Percentiles rank a stretch among this genome's conserved stretches.
phyloP scores from a whole-genome alignment of 2,329 filamentous ascomycete species.

The Cordyceps cicadae region DNA sequence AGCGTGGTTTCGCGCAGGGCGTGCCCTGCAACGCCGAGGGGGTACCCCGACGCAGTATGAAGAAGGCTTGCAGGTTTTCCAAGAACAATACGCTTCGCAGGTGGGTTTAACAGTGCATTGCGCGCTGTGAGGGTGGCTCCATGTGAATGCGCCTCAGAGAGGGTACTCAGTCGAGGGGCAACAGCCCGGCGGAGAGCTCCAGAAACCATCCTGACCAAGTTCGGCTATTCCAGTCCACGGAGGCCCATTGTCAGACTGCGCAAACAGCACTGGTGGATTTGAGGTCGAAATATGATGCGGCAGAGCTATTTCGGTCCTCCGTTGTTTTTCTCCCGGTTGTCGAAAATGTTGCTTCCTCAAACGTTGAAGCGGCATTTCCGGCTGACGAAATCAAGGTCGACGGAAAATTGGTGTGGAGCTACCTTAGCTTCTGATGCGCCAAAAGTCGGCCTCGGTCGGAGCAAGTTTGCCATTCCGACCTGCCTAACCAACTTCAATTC shows the following conservation, averaged over 20 bases:
- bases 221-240: conserved; percentile 12
- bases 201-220: conserved; percentile 37
- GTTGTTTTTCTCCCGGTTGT: not conserved
- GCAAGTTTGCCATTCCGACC: not conserved
- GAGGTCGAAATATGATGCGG: not conserved
- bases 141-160: conserved; percentile 19
- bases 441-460: conserved; percentile 10
- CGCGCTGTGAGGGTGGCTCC: conserved; percentile 16
- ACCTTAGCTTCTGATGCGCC: not conserved
- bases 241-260: conserved; percentile 4
- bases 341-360: not conserved
- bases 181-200: conserved; percentile 41
- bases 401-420: conserved; percentile 11
- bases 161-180: conserved; percentile 37
- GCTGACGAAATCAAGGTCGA: conserved; percentile 8
- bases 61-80: not conserved
- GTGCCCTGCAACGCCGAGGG: not conserved
- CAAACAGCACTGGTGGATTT: not conserved
- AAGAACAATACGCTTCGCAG: not conserved
- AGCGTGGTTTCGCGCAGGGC: not conserved
- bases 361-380: conserved; percentile 8
- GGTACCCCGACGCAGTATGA: not conserved
- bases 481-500: not conserved
- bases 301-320: not conserved
- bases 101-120: not conserved